Percentiles rank a stretch among this genome's conserved stretches.
phyloP scores from a whole-genome alignment of 2,329 filamentous ascomycete genomes.

The Byssochlamys sp. region DNA sequence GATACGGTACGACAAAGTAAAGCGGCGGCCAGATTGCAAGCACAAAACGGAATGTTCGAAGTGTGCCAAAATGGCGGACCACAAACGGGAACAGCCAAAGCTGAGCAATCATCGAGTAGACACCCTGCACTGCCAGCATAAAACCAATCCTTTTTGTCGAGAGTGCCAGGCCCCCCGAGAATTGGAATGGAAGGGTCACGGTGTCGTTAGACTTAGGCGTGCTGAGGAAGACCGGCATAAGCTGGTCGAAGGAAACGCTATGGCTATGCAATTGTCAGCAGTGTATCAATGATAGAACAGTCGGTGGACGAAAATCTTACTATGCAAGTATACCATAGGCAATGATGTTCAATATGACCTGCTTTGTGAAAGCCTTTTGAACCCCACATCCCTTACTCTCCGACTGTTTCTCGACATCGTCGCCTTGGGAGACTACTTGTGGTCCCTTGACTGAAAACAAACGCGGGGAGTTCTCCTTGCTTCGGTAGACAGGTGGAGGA shows the following conservation, averaged over 20 bases:
- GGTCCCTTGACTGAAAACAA: slow-evolving; percentile 27
- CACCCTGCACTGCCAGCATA: slow-evolving; percentile 78
- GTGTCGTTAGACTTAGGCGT: slow-evolving; percentile 46
- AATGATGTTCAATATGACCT: slow-evolving; percentile 76
- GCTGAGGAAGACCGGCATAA: slow-evolving; percentile 85
- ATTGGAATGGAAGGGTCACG: slow-evolving; percentile 70
- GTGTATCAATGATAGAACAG: slow-evolving; percentile 2
- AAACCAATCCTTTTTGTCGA: slow-evolving; percentile 75
- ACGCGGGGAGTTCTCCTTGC: slow-evolving; percentile 46
- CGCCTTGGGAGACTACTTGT: slow-evolving; percentile 22
- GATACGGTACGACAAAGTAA: slow-evolving; percentile 79
- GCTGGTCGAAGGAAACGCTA: slow-evolving; percentile 90
- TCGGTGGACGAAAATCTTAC: slow-evolving; percentile 49
- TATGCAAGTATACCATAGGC: slow-evolving; percentile 89
- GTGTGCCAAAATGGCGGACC: slow-evolving; percentile 63
- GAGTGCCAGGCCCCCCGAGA: slow-evolving; percentile 75
- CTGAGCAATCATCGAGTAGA: slow-evolving; percentile 81
- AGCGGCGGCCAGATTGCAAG: slow-evolving; percentile 76
- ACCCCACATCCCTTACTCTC: slow-evolving; percentile 34
- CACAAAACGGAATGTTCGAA: slow-evolving; percentile 72
- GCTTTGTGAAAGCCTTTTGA: slow-evolving; percentile 65
- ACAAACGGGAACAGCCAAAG: slow-evolving; percentile 74
- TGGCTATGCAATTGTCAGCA: slow-evolving; percentile 51
- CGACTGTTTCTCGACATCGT: slow-evolving; percentile 33
- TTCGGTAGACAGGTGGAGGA: slow-evolving; percentile 58